Base-by-base conservation (phyloP, 2,329 filamentous ascomycete genomes). In the Colletotrichum horii region DNA sequence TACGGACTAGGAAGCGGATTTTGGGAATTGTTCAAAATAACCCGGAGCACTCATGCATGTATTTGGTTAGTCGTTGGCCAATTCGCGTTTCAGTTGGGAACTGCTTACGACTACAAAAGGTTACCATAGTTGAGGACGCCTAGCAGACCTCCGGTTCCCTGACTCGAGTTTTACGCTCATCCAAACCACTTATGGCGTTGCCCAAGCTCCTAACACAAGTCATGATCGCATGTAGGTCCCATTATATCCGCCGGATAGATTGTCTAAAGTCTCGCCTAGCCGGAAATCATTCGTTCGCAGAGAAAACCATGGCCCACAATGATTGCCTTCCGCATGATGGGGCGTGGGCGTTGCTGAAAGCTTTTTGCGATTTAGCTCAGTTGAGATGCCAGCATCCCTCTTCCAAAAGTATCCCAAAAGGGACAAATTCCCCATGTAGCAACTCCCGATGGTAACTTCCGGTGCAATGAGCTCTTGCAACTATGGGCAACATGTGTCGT, bases 21-120 rank as follows among this genome's bases (percentile, higher is more conserved):
- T 22, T 11, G 8, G 11, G 4, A 6, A 11, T 1, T 14, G 0
- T 52, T 14, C 11, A 8, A 52, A 52, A 52, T 52, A 22, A 0
- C 43, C 43, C 43, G 43, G 12, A 22, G 11, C 43, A 22, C 43
- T 22, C 43, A 52, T 52, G n/a, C 43, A 22, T 52, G 43, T 14
- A 22, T 52, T 22, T 52, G 43, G 43, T 52, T 48, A 48, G 38
- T n/a, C 19, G 19, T 22, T 52, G n/a, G 43, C 43, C 43, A 52
- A 7, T 14, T 52, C n/a, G n/a, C n/a, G n/a, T 52, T 52, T 52
- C 11, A 22, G 43, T 22, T 14, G 43, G 0, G n/a, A 52, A 3
- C n/a, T 52, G 43, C 43, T 52, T 52, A 52, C n/a, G 43, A 52
- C 43, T 52, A 52, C 43, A 14, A 52, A 52, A 52, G 43, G 43